Base-by-base conservation (phyloP, 768 basidiomycete species). In the Agrocybe praecox region DNA sequence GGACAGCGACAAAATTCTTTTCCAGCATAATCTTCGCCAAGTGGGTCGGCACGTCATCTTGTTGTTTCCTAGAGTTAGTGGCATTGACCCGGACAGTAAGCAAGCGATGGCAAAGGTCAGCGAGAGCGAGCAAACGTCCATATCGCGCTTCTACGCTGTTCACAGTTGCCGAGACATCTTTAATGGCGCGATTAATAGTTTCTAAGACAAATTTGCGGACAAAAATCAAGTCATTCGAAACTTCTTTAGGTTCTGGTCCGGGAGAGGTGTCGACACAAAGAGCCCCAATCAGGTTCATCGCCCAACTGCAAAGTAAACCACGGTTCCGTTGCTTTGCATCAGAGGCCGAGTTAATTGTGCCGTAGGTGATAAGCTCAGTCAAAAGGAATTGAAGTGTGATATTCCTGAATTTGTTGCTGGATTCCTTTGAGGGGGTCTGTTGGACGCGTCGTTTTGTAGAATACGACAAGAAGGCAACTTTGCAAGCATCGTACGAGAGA, bases 11-110 rank as follows among this genome's bases (percentile, higher is more conserved):
- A 61, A 93, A 96, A 67, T 92, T 92, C 77, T 98, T 98, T 79
- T 99, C 97, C 49, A 99, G 74, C 97, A 99, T 99, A 60, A 96
- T 83, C 76, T 98, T 98, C 19, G 96, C 94, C 51, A 98, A 83
- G 59, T 97, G 96, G 8, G 95, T 89, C 3, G 89, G 89, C n/a
- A 81, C 81, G 49, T 94, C 96, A 46, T 86, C 86, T 55, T 81
- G 78, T 40, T 79, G 76, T 45, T 86, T 71, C 33, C 67, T 77
- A 52, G 84, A 80, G 33, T 75, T 70, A 6, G 14, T 40, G n/a
- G 76, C 76, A 57, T 83, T 88, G 71, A 89, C 86, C 24, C 89
- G 85, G 21, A 91, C 88, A 1, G 88, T 90, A 54, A 99, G 78
- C 32, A 99, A 76, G 9, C 94, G 89, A 72, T 92, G 84, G 66